Base-by-base conservation (phyloP, 108 stramenopile species). In the Aurantiochytrium sp. region DNA sequence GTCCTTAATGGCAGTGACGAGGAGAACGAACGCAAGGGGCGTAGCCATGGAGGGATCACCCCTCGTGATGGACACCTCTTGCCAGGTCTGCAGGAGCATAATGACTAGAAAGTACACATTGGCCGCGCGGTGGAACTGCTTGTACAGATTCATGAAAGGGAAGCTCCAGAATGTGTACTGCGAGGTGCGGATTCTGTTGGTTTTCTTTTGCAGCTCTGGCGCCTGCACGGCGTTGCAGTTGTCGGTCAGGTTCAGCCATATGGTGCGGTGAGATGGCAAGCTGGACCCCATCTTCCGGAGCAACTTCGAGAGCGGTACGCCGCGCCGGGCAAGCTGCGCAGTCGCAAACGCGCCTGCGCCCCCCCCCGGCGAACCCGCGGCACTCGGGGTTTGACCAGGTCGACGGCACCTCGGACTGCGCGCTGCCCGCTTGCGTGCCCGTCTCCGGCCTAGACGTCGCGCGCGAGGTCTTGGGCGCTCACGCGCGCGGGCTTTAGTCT, bases 1-100 rank as follows among this genome's bases (percentile, higher is more conserved):
- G 93, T 99, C 98, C 85, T 98, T 96, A 42, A 94, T 55, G 39
- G 97, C 93, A 31, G 52, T 52, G 22, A 89, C 85, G 21, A 86
- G 30, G 2, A 89, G 22, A 5, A 89, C 89, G 27, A 69, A 81
- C 1, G 86, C 53, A 5, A 89, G 53, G 1, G 89, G 89, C 17
- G 69, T 41, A 8, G 85, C 36, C 59, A 89, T 90, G 19, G 92
- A 92, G 8, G 88, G 88, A 22, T 86, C 69, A 8, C 85, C 85
- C 19, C 55, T 6, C 34, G 92, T 92, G 89, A 91, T 92, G 45
- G 87, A 68, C 87, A 92, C 90, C 42, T 48, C 90, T 3, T 45
- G 89, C 34, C 92, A 88, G 36, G 48, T 85, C 55, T 93, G 92
- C 89, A 92, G 55, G 10, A 87, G 55, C 4, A 92, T 89, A 53